Evolutionary conservation across 1,139 yeast species (phyloP), one percentile per base, ranked within the genome.

Genomic region (Geotrichum aggregatum): DNA sequence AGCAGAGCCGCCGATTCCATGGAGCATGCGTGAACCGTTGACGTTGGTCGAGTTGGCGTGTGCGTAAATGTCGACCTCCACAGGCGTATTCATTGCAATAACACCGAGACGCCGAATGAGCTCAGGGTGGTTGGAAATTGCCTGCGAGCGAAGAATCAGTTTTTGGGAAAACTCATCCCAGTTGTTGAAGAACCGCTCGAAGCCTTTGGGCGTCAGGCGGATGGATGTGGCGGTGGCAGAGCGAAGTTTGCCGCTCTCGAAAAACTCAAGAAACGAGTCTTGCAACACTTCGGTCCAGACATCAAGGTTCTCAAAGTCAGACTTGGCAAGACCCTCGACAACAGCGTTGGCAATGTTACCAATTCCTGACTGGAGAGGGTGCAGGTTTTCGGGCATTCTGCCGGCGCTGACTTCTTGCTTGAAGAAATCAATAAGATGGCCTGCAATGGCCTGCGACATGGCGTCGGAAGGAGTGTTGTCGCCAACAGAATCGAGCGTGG

Each of bases 231-330:
- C 88, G 47, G 98, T 89, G 26, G 98, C 98, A 64, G 77, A 87
- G 68, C 88, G 92, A 66, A 92, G 80, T 54, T 95, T 86, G 50
- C 98, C 98, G 58, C 84, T 82, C 69, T 87, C 96, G 68, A 92
- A 88, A 73, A 91, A 84, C 68, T 89, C 96, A 63, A 92, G 78
- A 82, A 92, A 92, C 2, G 97, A 89, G 70, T 92, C 98, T 73
- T 92, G 98, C 71, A 92, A 80, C 41, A 92, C 98, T 73, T 92
- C 98, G 38, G 98, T 92, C 98, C 98, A 92, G 44, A 92, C 98
- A 56, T 80, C 84, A 68, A 92, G 78, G 68, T 89, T 80, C 71
- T 85, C 84, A 76, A 92, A 92, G 36, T 83, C 76, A 7, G 97
- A 89, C 50, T 76, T 79, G 30, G 97, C 92, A 61, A 92, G 79